phyloP scores from a whole-genome alignment of 2,329 filamentous ascomycete species.

The Microcera coccophila region DNA sequence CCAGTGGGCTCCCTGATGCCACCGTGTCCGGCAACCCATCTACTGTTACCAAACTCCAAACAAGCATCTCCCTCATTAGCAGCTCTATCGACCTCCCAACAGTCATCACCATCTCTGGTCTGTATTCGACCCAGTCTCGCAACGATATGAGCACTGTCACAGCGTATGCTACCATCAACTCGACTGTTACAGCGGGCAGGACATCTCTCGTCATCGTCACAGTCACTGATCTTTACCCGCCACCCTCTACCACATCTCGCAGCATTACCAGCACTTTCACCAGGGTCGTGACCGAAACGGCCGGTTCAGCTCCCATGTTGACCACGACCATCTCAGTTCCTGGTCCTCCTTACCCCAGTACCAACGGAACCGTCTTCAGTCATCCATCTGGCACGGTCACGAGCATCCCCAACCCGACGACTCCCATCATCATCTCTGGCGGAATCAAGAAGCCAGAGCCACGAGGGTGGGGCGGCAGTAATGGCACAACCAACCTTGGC shows the following conservation, averaged over 20 bases:
- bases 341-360: conserved; percentile 24
- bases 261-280: conserved; percentile 29
- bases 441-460: conserved; percentile 32
- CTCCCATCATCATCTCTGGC: conserved; percentile 31
- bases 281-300: conserved; percentile 31
- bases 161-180: conserved; percentile 23
- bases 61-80: conserved; percentile 18
- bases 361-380: conserved; percentile 27
- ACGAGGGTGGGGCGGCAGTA: conserved; percentile 27
- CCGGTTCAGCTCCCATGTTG: conserved; percentile 23
- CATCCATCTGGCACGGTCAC: conserved; percentile 26
- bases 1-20: conserved; percentile 30
- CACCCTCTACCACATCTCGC: conserved; percentile 1
- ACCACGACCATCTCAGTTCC: conserved; percentile 33
- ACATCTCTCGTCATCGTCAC: conserved; percentile 24
- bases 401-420: conserved; percentile 16
- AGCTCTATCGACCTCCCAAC: conserved; percentile 17
- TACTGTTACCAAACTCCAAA: conserved; percentile 28
- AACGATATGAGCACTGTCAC: conserved; percentile 24
- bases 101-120: conserved; percentile 30
- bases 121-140: conserved; percentile 23
- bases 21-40: conserved; percentile 30
- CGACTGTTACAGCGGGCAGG: conserved; percentile 23
- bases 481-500: conserved; percentile 31
- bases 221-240: conserved; percentile 13